Conservation (phyloP, 192 early-diverging fungal genomes). For the Mortierella antarctica region DNA sequence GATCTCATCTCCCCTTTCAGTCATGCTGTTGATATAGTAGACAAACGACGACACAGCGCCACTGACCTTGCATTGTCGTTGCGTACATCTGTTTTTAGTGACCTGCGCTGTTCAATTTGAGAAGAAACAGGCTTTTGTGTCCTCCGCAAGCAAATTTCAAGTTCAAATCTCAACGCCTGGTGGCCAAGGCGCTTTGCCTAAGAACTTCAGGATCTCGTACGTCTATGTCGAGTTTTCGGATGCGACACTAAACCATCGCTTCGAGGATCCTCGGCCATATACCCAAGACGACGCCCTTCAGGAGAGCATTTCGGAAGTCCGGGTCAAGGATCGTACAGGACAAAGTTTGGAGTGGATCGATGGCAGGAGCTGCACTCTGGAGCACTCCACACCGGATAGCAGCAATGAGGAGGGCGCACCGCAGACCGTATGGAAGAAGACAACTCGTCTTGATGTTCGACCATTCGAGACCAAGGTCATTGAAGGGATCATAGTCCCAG, state of each 20-base stretch:
- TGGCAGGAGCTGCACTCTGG: conserved; percentile 32
- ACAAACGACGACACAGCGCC: not conserved
- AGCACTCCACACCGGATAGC: not conserved
- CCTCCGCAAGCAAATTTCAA: conserved; percentile 67
- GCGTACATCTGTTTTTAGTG: conserved; percentile 9
- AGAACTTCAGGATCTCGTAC: conserved; percentile 55
- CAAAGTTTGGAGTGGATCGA: conserved; percentile 36
- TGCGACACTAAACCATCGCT: conserved; percentile 64
- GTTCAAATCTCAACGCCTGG: conserved; percentile 57
- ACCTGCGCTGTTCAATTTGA: conserved; percentile 59
- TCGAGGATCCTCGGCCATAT: conserved; percentile 48
- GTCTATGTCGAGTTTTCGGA: conserved; percentile 72
- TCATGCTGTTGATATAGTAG: not conserved
- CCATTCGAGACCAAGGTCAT: conserved; percentile 65
- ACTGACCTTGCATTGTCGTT: too few species aligned
- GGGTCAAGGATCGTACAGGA: conserved; percentile 29
- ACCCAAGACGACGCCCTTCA: not conserved
- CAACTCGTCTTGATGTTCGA: conserved; percentile 60
- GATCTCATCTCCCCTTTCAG: conserved; percentile 34
- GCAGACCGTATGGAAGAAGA: conserved; percentile 42
- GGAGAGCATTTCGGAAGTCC: not conserved
- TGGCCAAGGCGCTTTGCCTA: conserved; percentile 55
- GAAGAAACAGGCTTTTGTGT: conserved; percentile 64
- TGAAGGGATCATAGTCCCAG: conserved; percentile 66
- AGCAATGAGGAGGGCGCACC: conserved; percentile 5